These are phyloP conservation scores for Parsonsia alboflavescens DNA, from an alignment of 257 asterid species.

Conservation along the genomic window DNA sequence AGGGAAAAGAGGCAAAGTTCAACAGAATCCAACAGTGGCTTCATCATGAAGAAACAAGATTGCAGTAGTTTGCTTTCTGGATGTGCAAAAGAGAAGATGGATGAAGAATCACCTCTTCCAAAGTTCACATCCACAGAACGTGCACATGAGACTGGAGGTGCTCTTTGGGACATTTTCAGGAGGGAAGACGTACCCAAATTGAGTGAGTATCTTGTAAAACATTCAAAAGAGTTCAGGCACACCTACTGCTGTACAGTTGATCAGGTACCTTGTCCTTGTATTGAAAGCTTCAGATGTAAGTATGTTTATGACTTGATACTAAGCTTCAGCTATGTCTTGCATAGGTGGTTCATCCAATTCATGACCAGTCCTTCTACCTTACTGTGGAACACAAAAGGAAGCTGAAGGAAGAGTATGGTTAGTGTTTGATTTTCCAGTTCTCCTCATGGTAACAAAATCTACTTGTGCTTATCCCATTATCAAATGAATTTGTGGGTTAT, in stretches of 20 bases:
- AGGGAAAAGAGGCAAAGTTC: constrained; percentile 10
- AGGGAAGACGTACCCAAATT: constrained; percentile 85
- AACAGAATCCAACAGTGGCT: neutral
- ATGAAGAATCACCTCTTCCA: neutral
- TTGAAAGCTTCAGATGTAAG: neutral
- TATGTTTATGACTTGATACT: neutral
- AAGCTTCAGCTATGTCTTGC: constrained; percentile 1
- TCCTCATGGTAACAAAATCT: neutral
- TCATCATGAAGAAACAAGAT: neutral
- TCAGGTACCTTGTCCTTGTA: constrained; percentile 34
- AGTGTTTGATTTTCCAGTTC: neutral
- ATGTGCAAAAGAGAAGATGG: neutral
- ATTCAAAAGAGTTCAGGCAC: constrained; percentile 74
- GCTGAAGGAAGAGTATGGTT: constrained; percentile 81
- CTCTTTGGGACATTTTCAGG: constrained; percentile 92
- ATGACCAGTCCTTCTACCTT: constrained; percentile 82
- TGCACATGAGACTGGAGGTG: constrained; percentile 45
- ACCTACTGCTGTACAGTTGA: constrained; percentile 76
- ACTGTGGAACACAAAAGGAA: constrained; percentile 62
- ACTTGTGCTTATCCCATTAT: neutral
- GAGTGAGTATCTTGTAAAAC: constrained; percentile 61
- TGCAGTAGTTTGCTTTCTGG: neutral
- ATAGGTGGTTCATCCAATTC: constrained; percentile 89
- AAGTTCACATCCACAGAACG: constrained; percentile 16
- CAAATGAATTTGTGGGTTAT: constrained; percentile 5